Percentiles rank a stretch among this genome's conserved stretches.
These are phyloP conservation scores for Fusarium floridanum DNA, from an alignment of 2,329 filamentous ascomycete species.

Conservation along the genomic window DNA sequence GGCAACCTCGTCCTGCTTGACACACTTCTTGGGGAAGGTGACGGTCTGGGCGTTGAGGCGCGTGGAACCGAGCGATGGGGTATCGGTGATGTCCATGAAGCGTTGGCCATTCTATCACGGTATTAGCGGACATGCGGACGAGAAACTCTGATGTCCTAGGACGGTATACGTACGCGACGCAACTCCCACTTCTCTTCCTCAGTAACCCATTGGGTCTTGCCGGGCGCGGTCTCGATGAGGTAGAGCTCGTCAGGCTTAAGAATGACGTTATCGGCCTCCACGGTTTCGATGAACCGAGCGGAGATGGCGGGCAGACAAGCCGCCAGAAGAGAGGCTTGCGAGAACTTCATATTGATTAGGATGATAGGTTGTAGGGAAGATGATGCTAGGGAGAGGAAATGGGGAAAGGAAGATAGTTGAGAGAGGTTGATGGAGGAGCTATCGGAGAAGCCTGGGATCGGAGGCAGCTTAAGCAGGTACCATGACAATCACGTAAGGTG, in stretches of 20 bases:
- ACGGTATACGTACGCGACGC: slow-evolving; percentile 72
- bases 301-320: slow-evolving; percentile 66
- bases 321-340: slow-evolving; percentile 65
- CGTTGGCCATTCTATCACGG: slow-evolving; percentile 79
- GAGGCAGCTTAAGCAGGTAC: slow-evolving; percentile 29
- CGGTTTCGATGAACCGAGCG: slow-evolving; percentile 68
- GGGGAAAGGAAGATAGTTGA: slow-evolving; percentile 16
- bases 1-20: slow-evolving; percentile 74
- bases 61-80: slow-evolving; percentile 68
- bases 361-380: neutral
- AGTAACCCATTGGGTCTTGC: slow-evolving; percentile 86
- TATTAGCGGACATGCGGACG: slow-evolving; percentile 10
- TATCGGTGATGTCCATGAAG: slow-evolving; percentile 95
- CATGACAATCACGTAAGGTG: slow-evolving; percentile 42
- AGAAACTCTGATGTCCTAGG: neutral
- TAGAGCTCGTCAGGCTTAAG: slow-evolving; percentile 62
- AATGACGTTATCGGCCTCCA: slow-evolving; percentile 64
- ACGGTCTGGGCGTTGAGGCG: slow-evolving; percentile 51
- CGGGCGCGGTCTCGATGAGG: slow-evolving; percentile 87
- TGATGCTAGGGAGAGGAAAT: slow-evolving; percentile 4
- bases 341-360: slow-evolving; percentile 63
- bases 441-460: slow-evolving; percentile 22
- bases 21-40: slow-evolving; percentile 76
- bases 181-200: slow-evolving; percentile 97
- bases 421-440: slow-evolving; percentile 28